Conservation (phyloP, 129 eudicot species). For the Chrysanthemum seticuspe region DNA sequence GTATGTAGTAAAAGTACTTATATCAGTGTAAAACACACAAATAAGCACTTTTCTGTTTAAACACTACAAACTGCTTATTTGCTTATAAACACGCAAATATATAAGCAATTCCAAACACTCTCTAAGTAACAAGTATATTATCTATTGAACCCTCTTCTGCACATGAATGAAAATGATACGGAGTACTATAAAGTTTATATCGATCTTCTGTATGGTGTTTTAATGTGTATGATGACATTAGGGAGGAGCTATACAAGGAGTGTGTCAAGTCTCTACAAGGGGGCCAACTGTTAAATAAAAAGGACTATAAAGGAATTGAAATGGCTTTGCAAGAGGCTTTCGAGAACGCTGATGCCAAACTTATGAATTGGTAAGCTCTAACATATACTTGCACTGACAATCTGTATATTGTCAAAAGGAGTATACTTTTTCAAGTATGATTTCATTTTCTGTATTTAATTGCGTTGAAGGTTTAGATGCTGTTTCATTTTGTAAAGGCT, state of each 20-base stretch:
- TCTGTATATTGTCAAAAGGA: constrained; percentile 23
- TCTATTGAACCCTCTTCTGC: no score
- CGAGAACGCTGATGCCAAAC: constrained; percentile 64
- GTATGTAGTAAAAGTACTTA: no score
- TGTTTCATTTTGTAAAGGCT: constrained; percentile 94
- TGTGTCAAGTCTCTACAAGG: constrained; percentile 74
- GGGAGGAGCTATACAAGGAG: constrained; percentile 95
- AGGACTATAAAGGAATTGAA: constrained; percentile 47
- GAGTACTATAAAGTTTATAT: not conserved
- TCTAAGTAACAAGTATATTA: no score
- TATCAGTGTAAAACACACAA: no score
- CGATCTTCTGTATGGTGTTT: no score
- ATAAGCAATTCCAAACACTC: no score
- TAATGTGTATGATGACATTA: constrained; percentile 19
- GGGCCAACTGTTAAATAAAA: constrained; percentile 47
- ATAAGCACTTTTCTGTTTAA: no score
- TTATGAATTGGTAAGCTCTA: constrained; percentile 53
- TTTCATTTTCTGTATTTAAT: constrained; percentile 52
- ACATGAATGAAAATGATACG: not conserved
- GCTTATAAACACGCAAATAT: no score
- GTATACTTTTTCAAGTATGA: constrained; percentile 31
- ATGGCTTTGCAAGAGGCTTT: constrained; percentile 71
- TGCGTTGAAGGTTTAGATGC: constrained; percentile 78
- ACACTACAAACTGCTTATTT: no score
- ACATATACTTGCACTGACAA: constrained; percentile 12